phyloP scores from a whole-genome alignment of 2,329 filamentous ascomycete genomes.

The Pseudogymnoascus sp. region DNA sequence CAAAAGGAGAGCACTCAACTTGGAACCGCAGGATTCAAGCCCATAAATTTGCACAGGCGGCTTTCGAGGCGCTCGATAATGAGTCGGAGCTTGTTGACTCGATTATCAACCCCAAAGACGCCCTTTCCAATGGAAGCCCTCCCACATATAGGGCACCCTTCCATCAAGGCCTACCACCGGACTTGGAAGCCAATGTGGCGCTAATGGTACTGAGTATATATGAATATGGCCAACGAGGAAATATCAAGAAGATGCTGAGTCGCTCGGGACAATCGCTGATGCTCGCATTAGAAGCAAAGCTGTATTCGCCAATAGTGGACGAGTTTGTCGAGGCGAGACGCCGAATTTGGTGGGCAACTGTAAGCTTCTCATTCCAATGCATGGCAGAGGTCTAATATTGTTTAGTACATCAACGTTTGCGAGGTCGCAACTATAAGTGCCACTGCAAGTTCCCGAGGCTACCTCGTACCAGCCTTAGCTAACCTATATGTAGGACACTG shows the following conservation, averaged over 20 bases:
- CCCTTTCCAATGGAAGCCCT: constrained; percentile 32
- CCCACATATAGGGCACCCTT: constrained; percentile 34
- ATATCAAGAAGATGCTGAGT: constrained; percentile 45
- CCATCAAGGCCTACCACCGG: constrained; percentile 37
- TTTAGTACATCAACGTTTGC: constrained; percentile 41
- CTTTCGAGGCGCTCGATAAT: constrained; percentile 42
- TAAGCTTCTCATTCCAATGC: constrained; percentile 19
- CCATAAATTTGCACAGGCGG: constrained; percentile 41
- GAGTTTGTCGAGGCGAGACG: constrained; percentile 39
- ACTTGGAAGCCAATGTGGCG: constrained; percentile 42
- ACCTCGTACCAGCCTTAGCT: neutral
- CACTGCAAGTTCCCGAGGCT: constrained; percentile 30
- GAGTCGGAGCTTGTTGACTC: constrained; percentile 43
- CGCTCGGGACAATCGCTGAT: constrained; percentile 42
- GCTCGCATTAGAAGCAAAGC: constrained; percentile 37
- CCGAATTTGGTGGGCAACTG: constrained; percentile 48
- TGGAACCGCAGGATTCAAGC: constrained; percentile 40
- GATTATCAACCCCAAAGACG: constrained; percentile 37
- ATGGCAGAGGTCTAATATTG: constrained; percentile 7
- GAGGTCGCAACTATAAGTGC: constrained; percentile 46
- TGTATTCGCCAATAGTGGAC: constrained; percentile 36
- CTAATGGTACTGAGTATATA: constrained; percentile 43
- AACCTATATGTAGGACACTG: constrained; percentile 31
- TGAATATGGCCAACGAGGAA: constrained; percentile 47
- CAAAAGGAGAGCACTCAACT: constrained; percentile 33